Evolutionary conservation across 805 yeast genomes (phyloP).

Genomic region (Yamadazyma kitorensis): DNA sequence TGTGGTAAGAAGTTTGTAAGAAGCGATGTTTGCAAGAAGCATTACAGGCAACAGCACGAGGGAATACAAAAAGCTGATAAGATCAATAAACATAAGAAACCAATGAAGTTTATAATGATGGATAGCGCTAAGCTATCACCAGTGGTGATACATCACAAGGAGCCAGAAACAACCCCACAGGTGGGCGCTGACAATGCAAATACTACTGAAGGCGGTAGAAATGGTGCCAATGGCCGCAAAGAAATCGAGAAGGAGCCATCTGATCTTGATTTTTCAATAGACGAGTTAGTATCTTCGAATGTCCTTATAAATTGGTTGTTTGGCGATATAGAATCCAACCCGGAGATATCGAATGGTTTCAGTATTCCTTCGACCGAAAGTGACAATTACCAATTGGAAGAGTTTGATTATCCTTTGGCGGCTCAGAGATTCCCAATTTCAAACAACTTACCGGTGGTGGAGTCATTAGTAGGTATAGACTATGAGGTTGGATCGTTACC

Average conservation of each 20-base stretch:
- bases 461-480: constrained; percentile 1
- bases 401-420: constrained; percentile 11
- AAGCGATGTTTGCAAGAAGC: constrained; percentile 13
- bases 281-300: constrained; percentile 9
- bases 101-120: constrained; percentile 7
- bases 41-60: constrained; percentile 11
- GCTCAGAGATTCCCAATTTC: neutral
- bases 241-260: neutral
- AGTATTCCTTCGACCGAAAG: constrained; percentile 11
- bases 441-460: neutral
- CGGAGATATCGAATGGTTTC: constrained; percentile 1
- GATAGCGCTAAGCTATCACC: too few relatives aligned
- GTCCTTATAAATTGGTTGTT: constrained; percentile 14
- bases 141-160: too few relatives aligned
- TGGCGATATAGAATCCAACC: constrained; percentile 11
- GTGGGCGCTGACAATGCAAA: too few relatives aligned
- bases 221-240: too few relatives aligned
- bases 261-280: constrained; percentile 2
- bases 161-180: too few relatives aligned
- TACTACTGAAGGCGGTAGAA: too few relatives aligned
- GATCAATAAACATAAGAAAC: constrained; percentile 2
- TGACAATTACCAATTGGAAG: constrained; percentile 10
- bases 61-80: neutral
- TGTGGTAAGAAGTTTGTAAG: constrained; percentile 15
- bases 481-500: too few relatives aligned